Evolutionary conservation across 1,284 basidiomycete species (phyloP).

Genomic region (Hemileia vastatrix): DNA sequence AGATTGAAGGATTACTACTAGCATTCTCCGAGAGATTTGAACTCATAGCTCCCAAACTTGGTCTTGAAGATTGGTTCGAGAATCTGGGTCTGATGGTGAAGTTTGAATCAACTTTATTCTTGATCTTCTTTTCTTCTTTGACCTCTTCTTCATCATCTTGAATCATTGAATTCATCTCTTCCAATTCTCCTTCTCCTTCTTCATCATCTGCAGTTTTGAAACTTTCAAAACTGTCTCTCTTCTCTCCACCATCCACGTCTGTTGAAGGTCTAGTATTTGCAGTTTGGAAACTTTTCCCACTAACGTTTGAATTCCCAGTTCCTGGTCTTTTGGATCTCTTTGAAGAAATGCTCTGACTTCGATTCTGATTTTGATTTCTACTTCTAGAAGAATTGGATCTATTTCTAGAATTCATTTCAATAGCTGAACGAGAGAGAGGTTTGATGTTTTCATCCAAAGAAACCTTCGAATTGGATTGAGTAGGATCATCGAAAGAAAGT

Average conservation of each 20-base stretch:
- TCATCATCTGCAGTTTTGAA: not conserved
- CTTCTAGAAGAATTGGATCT: too few species aligned
- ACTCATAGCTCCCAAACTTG: too few species aligned
- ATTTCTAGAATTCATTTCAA: not conserved
- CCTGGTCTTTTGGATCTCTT: not conserved
- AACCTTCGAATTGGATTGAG: not conserved
- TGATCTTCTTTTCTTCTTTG: too few species aligned
- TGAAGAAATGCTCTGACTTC: too few species aligned
- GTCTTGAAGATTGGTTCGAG: too few species aligned
- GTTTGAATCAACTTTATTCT: constrained; percentile 23
- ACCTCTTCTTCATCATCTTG: constrained; percentile 5
- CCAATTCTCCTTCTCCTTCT: constrained; percentile 23
- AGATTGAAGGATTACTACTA: not conserved
- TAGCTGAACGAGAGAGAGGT: not conserved
- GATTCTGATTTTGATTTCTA: too few species aligned
- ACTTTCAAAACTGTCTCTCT: not conserved
- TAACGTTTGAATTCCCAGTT: not conserved
- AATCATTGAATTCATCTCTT: constrained; percentile 13
- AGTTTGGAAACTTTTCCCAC: not conserved
- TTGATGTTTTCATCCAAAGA: not conserved
- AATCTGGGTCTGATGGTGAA: not conserved
- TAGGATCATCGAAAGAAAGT: too few species aligned
- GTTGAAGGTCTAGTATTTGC: not conserved
- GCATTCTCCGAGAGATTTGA: too few species aligned
- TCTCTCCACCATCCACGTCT: not conserved